phyloP scores from a whole-genome alignment of 2,329 filamentous ascomycete species.

The Xylaria sp. region DNA sequence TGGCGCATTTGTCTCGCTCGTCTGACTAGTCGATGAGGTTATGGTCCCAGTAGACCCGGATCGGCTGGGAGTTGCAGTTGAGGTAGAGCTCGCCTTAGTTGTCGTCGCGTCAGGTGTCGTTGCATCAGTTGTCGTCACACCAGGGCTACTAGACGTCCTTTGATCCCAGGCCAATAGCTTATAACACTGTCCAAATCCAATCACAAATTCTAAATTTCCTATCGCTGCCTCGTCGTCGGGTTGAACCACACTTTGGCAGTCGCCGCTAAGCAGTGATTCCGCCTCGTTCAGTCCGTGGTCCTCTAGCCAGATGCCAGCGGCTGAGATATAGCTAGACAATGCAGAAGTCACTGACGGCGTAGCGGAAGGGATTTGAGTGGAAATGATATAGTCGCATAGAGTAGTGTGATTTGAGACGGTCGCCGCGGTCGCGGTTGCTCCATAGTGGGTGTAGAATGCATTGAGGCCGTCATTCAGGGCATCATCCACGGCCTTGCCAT shows the following conservation, averaged over 20 bases:
- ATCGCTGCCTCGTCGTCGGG: not conserved
- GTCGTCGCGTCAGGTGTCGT: conserved; percentile 17
- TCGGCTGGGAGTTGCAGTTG: not conserved
- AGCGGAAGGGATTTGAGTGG: conserved; percentile 18
- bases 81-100: not conserved
- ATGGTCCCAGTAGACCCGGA: not conserved
- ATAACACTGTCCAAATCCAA: conserved; percentile 20
- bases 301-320: conserved; percentile 22
- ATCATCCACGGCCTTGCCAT: conserved; percentile 2
- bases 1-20: not conserved
- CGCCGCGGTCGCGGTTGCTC: not conserved
- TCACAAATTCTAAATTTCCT: conserved; percentile 12
- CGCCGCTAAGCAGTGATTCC: conserved; percentile 4
- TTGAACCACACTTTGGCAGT: not conserved
- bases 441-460: not conserved
- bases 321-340: conserved; percentile 23
- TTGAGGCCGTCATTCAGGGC: conserved; percentile 5
- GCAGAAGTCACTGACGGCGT: conserved; percentile 6
- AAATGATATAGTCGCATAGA: conserved; percentile 13
- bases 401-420: not conserved
- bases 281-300: conserved; percentile 16
- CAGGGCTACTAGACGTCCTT: not conserved
- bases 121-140: not conserved
- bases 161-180: conserved; percentile 7
- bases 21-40: not conserved